phyloP scores from a whole-genome alignment of 495 filamentous ascomycete genomes.

The Trichocladium uniseriatum region DNA sequence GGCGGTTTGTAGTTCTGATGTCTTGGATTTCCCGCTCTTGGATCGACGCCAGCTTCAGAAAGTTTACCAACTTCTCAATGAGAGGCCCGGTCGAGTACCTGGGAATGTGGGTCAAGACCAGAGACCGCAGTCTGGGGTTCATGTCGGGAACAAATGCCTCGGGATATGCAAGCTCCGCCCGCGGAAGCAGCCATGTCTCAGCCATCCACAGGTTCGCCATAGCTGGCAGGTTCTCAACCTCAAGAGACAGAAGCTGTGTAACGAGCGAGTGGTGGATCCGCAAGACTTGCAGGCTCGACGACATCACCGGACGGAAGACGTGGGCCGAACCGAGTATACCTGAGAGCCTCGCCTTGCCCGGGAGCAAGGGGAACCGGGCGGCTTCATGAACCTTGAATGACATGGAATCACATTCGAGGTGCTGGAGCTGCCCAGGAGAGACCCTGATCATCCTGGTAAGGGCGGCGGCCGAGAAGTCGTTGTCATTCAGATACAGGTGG shows the following conservation, averaged over 20 bases:
- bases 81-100: constrained; percentile 32
- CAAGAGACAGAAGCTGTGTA: constrained; percentile 32
- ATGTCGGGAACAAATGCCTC: constrained; percentile 35
- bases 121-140: constrained; percentile 35
- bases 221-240: constrained; percentile 14
- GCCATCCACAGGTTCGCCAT: constrained; percentile 25
- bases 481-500: constrained; percentile 36
- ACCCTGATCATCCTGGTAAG: constrained; percentile 25
- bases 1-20: constrained; percentile 6
- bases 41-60: constrained; percentile 30
- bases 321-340: constrained; percentile 32
- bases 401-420: constrained; percentile 34
- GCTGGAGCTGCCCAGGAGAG: constrained; percentile 31
- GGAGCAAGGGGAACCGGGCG: constrained; percentile 7
- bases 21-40: constrained; percentile 32
- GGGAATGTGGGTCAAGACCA: constrained; percentile 35
- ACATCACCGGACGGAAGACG: constrained; percentile 37
- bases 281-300: constrained; percentile 35
- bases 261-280: constrained; percentile 42
- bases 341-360: constrained; percentile 13
- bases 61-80: constrained; percentile 26
- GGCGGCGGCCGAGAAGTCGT: constrained; percentile 23
- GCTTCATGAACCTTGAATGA: constrained; percentile 6
- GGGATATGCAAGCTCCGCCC: constrained; percentile 32
- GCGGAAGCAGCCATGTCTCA: constrained; percentile 29